Evolutionary conservation across 257 asterid species (phyloP), one percentile per base, ranked within the genome.

Genomic region (Linderniella brevidens): DNA sequence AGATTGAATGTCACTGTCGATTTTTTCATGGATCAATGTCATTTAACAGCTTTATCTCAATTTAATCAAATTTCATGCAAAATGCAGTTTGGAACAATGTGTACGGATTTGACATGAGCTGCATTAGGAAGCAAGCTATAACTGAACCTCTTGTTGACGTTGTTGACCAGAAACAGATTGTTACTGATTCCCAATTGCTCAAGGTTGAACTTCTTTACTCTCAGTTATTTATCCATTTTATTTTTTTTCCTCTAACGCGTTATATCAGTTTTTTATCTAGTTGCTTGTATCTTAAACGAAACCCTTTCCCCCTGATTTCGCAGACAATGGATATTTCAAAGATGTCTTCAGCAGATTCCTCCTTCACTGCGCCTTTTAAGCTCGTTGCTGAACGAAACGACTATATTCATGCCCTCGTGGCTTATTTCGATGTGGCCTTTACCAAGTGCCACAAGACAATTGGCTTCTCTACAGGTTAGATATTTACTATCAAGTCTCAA

Each of bases 321-420:
- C 68, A 90, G 96, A 79, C 96, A 5, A 85, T 90, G 94, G 99
- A 90, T 72, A 90, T 90, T 48, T 85, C 96, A 5, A 90, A 81
- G 78, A 90, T 90, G 99, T 58, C 64, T 54, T 41, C 87, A 10
- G 92, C 67, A 2, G 99, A 85, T 64, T 82, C 83, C 54, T 85
- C 99, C 35, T 90, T 90, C 72, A 75, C 81, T 11, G 96, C 92
- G 43, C 96, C 94, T 51, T 85, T 90, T 69, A 90, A 90, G 86
- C 96, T 90, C 12, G 77, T 90, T 29, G 99, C 96, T 8, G 92
- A 71, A 58, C 87, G 92, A 1, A 92, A 90, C 40, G 96, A 90
- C 68, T 90, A 90, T 66, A 75, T 85, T 52, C 99, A 81, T 71
- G 99, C 96, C 52, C 82, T 90, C 40, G 96, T 90, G 5, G 98